phyloP scores from a whole-genome alignment of 345 rosid genomes.

The Rhodomyrtus tomentosa region DNA sequence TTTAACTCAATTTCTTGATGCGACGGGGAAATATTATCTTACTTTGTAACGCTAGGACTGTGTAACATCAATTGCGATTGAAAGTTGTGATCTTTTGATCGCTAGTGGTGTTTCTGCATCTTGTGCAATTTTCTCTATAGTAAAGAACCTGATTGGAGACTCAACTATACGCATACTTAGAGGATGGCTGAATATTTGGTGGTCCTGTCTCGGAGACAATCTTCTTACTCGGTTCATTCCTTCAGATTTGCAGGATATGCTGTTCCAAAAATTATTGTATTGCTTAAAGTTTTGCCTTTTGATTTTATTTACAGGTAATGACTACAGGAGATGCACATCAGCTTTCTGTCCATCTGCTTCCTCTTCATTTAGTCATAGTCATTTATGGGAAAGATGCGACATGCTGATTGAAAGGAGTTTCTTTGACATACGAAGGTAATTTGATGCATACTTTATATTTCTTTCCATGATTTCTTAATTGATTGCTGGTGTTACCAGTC shows the following conservation, averaged over 20 bases:
- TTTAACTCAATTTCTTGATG: neutral
- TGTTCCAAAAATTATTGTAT: neutral
- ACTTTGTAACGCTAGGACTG: neutral
- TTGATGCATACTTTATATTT: neutral
- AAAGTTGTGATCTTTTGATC: neutral
- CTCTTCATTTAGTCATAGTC: slow-evolving; percentile 9
- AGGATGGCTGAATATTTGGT: neutral
- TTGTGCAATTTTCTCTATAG: neutral
- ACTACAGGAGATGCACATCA: slow-evolving; percentile 1
- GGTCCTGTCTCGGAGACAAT: neutral
- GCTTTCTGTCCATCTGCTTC: slow-evolving; percentile 4
- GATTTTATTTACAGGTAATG: slow-evolving; percentile 16
- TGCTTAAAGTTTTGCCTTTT: neutral
- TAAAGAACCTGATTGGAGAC: neutral
- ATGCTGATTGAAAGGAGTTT: slow-evolving; percentile 3
- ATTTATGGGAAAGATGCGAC: neutral
- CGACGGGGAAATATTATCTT: neutral
- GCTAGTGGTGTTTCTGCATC: neutral
- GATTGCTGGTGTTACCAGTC: neutral
- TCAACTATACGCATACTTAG: neutral
- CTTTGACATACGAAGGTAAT: slow-evolving; percentile 23
- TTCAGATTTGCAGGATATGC: neutral
- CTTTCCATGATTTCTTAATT: neutral
- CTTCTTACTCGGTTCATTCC: neutral
- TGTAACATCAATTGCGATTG: neutral